phyloP scores from a whole-genome alignment of 805 yeast genomes.

The Kodamaea jinghongensis region DNA sequence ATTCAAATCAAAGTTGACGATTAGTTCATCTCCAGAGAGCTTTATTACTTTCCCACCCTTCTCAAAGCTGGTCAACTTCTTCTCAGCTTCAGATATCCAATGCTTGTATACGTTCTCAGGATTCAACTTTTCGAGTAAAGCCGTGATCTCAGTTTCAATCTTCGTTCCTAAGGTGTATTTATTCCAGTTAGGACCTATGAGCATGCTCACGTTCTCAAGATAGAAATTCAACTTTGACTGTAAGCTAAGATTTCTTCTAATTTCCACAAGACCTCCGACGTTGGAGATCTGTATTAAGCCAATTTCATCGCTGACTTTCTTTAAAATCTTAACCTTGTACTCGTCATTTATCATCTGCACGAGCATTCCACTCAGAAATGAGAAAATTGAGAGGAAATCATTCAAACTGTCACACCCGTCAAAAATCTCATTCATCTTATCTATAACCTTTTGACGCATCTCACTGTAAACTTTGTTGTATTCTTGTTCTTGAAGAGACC shows the following conservation, averaged over 20 bases:
- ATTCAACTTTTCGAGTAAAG: background rate
- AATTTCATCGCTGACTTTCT: conserved; percentile 20
- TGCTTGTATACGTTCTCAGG: conserved; percentile 3
- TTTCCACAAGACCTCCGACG: conserved; percentile 1
- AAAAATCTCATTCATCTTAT: conserved; percentile 25
- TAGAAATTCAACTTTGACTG: conserved; percentile 25
- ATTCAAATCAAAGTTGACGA: conserved; percentile 52
- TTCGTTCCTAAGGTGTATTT: conserved; percentile 52
- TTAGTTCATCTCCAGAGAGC: conserved; percentile 21
- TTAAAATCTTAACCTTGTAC: conserved; percentile 30
- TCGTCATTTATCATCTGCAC: conserved; percentile 35
- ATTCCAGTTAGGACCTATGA: conserved; percentile 37
- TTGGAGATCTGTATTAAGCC: conserved; percentile 1
- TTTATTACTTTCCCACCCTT: conserved; percentile 10
- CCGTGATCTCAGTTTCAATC: conserved; percentile 43
- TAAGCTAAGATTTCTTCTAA: conserved; percentile 12
- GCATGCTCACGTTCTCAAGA: conserved; percentile 16
- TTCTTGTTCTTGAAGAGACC: conserved; percentile 27
- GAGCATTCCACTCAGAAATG: conserved; percentile 12
- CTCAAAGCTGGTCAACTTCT: conserved; percentile 7
- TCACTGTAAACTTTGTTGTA: conserved; percentile 22
- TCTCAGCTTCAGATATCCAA: conserved; percentile 1
- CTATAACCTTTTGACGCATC: conserved; percentile 21
- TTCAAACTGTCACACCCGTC: conserved; percentile 23
- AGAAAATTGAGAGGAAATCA: conserved; percentile 27